phyloP scores from a whole-genome alignment of 1,284 basidiomycete species.

The Microbotryum scabiosae region DNA sequence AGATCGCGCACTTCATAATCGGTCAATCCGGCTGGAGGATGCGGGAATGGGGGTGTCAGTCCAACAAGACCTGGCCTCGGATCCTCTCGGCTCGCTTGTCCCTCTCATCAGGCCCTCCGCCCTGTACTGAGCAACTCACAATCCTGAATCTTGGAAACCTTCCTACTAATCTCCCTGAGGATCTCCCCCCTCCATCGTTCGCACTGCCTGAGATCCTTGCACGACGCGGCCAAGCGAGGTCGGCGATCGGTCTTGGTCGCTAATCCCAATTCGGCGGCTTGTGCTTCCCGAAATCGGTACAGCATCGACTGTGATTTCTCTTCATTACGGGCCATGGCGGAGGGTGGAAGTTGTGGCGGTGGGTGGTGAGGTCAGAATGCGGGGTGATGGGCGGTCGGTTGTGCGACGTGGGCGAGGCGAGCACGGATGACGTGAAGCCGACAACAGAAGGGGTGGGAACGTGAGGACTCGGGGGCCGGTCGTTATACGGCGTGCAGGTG shows the following conservation, averaged over 20 bases:
- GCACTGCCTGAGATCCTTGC: slow-evolving; percentile 83
- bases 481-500: too few species aligned
- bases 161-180: slow-evolving; percentile 83
- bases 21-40: slow-evolving; percentile 64
- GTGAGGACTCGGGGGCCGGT: too few species aligned
- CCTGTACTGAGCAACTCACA: slow-evolving; percentile 46
- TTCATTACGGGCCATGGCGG: slow-evolving; percentile 74
- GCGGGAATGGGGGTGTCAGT: not conserved
- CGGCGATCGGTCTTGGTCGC: slow-evolving; percentile 69
- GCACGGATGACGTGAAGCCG: too few species aligned
- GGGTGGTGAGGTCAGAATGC: too few species aligned
- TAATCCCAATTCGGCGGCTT: slow-evolving; percentile 88
- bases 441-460: too few species aligned
- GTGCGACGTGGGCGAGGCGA: too few species aligned
- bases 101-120: not conserved
- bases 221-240: slow-evolving; percentile 80
- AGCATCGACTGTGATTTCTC: slow-evolving; percentile 96
- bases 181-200: slow-evolving; percentile 96
- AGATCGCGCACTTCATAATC: slow-evolving; percentile 94
- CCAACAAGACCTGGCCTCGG: not conserved
- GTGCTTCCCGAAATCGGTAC: slow-evolving; percentile 94
- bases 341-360: too few species aligned
- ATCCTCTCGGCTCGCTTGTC: not conserved
- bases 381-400: too few species aligned
- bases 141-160: slow-evolving; percentile 97